Conservation (phyloP, 768 basidiomycete genomes). For the Auricularia sp. region DNA sequence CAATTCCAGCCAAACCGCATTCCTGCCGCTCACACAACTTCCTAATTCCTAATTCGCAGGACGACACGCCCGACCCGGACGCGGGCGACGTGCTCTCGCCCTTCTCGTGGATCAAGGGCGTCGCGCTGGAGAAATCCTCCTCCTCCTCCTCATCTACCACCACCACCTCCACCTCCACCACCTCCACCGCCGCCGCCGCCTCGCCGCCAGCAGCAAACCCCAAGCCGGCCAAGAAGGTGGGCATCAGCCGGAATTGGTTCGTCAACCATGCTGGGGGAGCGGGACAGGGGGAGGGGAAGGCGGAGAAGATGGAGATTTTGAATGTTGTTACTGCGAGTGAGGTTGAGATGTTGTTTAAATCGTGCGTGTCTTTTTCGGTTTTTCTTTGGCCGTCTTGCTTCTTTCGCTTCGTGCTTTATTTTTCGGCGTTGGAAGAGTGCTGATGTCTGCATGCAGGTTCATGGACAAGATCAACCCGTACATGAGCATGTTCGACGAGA, state of each 20-base stretch:
- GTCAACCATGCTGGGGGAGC: background rate
- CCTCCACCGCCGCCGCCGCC: too few species aligned
- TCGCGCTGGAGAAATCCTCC: background rate
- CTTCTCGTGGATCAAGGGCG: background rate
- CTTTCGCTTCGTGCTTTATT: too few species aligned
- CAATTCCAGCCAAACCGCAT: background rate
- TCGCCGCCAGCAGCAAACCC: too few species aligned
- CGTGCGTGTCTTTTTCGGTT: conserved; percentile 31
- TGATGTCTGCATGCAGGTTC: too few species aligned
- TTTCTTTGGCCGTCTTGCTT: too few species aligned
- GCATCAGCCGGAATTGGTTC: background rate
- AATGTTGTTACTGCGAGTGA: conserved; percentile 42
- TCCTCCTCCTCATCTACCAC: too few species aligned
- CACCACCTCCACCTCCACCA: too few species aligned
- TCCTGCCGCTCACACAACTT: background rate
- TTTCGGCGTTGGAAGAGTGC: too few species aligned
- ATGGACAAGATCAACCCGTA: conserved; percentile 17
- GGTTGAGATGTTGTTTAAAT: conserved; percentile 40
- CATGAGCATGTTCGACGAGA: conserved; percentile 27
- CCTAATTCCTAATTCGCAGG: background rate
- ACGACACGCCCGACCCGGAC: background rate
- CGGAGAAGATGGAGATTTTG: conserved; percentile 31
- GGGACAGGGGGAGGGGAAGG: background rate
- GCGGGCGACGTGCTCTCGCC: background rate
- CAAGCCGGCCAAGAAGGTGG: too few species aligned